A percentile compares a stretch with the other conserved stretches of the same genome.
Conservation (phyloP, 2,329 filamentous ascomycete genomes). For the Penicillium freii region DNA sequence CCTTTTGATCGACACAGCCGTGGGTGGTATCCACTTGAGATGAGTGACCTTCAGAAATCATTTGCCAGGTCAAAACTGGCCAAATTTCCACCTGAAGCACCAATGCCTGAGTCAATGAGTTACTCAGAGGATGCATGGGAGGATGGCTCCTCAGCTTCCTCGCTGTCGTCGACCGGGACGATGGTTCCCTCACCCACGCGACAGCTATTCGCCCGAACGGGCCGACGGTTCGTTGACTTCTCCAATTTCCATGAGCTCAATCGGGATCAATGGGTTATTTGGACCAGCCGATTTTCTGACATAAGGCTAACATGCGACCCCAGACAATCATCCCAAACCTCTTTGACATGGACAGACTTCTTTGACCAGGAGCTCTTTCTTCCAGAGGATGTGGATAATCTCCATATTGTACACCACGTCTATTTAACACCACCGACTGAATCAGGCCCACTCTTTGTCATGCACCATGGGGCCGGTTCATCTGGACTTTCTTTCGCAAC, state of each 20-base stretch:
- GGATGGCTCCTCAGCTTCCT: constrained; percentile 72
- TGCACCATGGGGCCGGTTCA: constrained; percentile 92
- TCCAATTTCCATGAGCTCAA: neutral
- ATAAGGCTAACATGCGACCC: constrained; percentile 8
- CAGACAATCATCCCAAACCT: constrained; percentile 52
- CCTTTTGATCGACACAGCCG: constrained; percentile 4
- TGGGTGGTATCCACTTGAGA: constrained; percentile 36
- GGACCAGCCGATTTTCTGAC: too few relatives aligned
- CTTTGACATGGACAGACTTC: constrained; percentile 82
- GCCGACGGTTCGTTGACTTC: constrained; percentile 53
- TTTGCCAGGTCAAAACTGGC: constrained; percentile 75
- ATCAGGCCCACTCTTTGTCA: constrained; percentile 79
- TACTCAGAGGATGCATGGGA: constrained; percentile 39
- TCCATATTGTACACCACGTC: constrained; percentile 69
- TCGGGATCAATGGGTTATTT: neutral
- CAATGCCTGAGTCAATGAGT: constrained; percentile 45
- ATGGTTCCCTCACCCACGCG: constrained; percentile 74
- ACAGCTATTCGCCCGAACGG: constrained; percentile 69
- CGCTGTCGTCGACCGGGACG: constrained; percentile 91
- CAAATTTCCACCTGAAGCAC: constrained; percentile 58
- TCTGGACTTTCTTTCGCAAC: constrained; percentile 90
- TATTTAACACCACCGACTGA: constrained; percentile 78
- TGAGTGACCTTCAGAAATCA: constrained; percentile 78
- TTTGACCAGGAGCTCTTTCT: constrained; percentile 86
- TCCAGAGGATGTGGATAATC: constrained; percentile 34